Conservation (phyloP, 1,284 basidiomycete species). For the Agaricales sp. region DNA sequence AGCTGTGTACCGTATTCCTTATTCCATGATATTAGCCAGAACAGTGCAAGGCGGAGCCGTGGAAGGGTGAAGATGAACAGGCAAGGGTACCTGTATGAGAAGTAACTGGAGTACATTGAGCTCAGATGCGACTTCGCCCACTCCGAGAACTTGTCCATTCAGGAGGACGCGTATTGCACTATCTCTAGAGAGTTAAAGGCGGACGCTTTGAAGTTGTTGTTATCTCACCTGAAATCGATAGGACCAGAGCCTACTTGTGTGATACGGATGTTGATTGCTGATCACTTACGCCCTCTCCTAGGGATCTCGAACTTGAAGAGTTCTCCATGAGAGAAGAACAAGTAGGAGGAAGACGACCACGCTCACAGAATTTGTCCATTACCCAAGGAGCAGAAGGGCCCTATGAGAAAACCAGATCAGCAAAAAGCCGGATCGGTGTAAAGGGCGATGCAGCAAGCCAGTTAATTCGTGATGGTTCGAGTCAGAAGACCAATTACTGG, state of each 20-base stretch:
- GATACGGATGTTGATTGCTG: neutral
- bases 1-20: too few relatives aligned
- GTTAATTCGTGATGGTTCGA: too few relatives aligned
- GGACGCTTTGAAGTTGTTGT: neutral
- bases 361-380: conserved; percentile 13
- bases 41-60: too few relatives aligned
- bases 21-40: too few relatives aligned
- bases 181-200: neutral
- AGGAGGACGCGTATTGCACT: conserved; percentile 17
- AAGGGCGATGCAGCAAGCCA: too few relatives aligned
- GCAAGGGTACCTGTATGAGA: neutral
- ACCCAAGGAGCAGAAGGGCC: conserved; percentile 15
- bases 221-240: neutral
- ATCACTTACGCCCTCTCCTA: too few relatives aligned
- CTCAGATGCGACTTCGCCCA: conserved; percentile 13
- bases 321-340: neutral
- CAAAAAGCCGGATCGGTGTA: too few relatives aligned
- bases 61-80: too few relatives aligned
- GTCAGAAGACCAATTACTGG: too few relatives aligned
- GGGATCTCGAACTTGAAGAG: neutral
- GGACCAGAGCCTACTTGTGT: neutral
- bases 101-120: conserved; percentile 13
- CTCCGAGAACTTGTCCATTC: neutral
- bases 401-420: conserved; percentile 28
- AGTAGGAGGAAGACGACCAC: neutral